Percentiles rank a stretch among this genome's conserved stretches.
These are phyloP conservation scores for Rossbeevera mucosa DNA, from an alignment of 768 basidiomycete genomes.

Conservation along the genomic window DNA sequence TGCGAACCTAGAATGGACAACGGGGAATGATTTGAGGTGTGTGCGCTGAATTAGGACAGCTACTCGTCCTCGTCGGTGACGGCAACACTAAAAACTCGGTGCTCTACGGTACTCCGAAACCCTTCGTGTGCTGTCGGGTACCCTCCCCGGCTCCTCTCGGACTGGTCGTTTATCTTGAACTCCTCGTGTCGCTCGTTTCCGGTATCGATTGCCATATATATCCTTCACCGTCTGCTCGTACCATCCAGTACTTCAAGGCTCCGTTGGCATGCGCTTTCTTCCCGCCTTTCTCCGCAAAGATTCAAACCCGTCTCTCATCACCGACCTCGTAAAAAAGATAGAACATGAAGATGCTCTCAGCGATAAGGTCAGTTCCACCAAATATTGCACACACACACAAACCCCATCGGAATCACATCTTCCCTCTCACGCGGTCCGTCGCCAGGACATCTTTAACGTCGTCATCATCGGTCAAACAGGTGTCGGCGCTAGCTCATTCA, in stretches of 20 bases:
- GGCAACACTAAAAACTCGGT: conserved; percentile 12
- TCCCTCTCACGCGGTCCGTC: not conserved
- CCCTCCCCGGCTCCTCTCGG: conserved; percentile 3
- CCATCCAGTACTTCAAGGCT: too few relatives aligned
- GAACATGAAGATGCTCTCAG: conserved; percentile 17
- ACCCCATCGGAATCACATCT: not conserved
- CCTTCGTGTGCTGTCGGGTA: conserved; percentile 7
- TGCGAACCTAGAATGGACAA: conserved; percentile 18
- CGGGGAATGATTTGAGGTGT: conserved; percentile 17
- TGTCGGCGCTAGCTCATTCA: conserved; percentile 37
- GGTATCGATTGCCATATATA: conserved; percentile 11
- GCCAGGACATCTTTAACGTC: conserved; percentile 28
- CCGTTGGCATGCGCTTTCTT: conserved; percentile 23
- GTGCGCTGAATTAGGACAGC: conserved; percentile 26
- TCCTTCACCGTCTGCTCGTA: too few relatives aligned
- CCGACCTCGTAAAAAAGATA: conserved; percentile 23
- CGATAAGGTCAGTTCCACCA: conserved; percentile 20
- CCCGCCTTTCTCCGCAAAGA: conserved; percentile 27
- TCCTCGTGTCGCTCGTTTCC: too few relatives aligned
- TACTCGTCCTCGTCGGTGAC: not conserved
- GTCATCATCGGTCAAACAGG: conserved; percentile 31
- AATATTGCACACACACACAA: not conserved
- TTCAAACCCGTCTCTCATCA: conserved; percentile 20
- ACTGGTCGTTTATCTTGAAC: too few relatives aligned
- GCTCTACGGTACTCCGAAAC: not conserved